Conservation (phyloP, 2,329 filamentous ascomycete species). For the Helotiales sp. region DNA sequence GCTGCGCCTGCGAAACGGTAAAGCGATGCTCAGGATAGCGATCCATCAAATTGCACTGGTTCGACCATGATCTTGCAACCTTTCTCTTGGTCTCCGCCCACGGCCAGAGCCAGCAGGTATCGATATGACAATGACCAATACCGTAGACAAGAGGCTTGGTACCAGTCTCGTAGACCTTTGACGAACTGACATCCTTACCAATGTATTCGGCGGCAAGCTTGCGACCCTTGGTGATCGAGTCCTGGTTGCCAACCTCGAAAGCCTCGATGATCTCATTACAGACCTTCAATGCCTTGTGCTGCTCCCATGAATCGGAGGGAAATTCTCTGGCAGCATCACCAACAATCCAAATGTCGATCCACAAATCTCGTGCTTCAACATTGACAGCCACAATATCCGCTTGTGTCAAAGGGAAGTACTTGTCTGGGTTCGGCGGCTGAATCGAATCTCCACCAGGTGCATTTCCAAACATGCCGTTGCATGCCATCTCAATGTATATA, state of each 20-base stretch:
- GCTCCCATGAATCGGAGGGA: conserved; percentile 82
- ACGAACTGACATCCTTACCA: conserved; percentile 76
- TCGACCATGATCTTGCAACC: conserved; percentile 93
- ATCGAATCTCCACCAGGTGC: conserved; percentile 81
- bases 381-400: conserved; percentile 92
- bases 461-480: conserved; percentile 98
- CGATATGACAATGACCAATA: conserved; percentile 96
- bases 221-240: conserved; percentile 76
- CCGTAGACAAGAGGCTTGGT: conserved; percentile 78
- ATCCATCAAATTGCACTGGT: conserved; percentile 93
- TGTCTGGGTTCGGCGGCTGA: conserved; percentile 84
- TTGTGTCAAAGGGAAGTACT: conserved; percentile 71
- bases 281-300: conserved; percentile 80
- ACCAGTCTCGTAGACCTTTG: conserved; percentile 78
- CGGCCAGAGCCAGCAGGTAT: conserved; percentile 98
- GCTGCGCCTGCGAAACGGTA: conserved; percentile 89
- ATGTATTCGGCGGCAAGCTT: conserved; percentile 83
- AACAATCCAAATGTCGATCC: conserved; percentile 95
- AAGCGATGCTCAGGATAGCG: conserved; percentile 93
- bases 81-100: conserved; percentile 98
- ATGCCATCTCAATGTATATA: conserved; percentile 98
- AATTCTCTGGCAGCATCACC: conserved; percentile 91
- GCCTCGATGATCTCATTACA: conserved; percentile 87
- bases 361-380: conserved; percentile 76
- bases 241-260: conserved; percentile 78